Base-by-base conservation (phyloP, 1,284 basidiomycete species). In the Ceratobasidium sp. region DNA sequence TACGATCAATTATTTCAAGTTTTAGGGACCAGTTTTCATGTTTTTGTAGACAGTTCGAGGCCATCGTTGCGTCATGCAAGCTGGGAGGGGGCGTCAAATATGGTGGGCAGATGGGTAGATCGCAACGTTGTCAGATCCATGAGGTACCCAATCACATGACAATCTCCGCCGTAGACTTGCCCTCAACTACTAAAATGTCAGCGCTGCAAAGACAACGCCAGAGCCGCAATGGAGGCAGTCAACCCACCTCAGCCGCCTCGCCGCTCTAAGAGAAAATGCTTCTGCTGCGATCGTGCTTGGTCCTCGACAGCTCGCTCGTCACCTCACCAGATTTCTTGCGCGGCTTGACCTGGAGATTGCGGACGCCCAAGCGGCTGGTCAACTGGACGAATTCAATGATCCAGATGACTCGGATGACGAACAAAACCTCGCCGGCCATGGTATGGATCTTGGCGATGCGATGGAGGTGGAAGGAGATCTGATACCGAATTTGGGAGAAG, bases 251-350 rank as follows among this genome's bases (percentile, higher is more conserved):
- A 18, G 5, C 46, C 16, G 5, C 46, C 46, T 26, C 23, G 5
- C 23, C 46, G n/a, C 18, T 26, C 46, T 50, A 26, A 30, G 32
- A 14, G 55, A 36, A 16, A 12, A 39, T 58, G 55, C 55, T 58
- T 58, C 55, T 58, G 55, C 55, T 58, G 55, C 32, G 36, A 32
- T 18, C 28, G 28, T 36, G 10, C 12, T 5, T 58, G 30, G 30
- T 30, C 12, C 55, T 34, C 55, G 53, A 36, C 55, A 58, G 55
- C 55, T 58, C 21, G 30, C 30, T 58, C 55, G 55, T 9, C 55
- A 58, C 55, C 55, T 26, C 21, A 8, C n/a, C n/a, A n/a, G 9
- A n/a, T 58, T 58, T 36, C 55, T 58, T 30, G 55, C 16, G 18
- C 12, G 12, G 55, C 23, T 30, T 21, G 30, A 58, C 10, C 16